Evolutionary conservation across 345 rosid genomes (phyloP), one percentile per base, ranked within the genome.

Genomic region (Triadica sebifera): DNA sequence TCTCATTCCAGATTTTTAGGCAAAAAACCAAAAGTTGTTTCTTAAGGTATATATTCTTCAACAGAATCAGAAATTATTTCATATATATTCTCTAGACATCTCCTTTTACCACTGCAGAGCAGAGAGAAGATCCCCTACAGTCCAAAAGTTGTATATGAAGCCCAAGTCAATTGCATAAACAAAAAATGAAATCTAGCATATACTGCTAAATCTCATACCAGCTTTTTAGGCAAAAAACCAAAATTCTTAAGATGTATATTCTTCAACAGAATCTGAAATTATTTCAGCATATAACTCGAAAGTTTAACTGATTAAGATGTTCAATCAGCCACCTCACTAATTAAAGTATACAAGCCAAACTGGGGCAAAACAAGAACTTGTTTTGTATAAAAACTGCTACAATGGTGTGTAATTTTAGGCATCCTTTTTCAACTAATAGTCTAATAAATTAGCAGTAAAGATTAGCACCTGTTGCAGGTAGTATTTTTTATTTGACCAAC

Each of bases 401-500:
- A 37, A 8, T 34, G n/a, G 50, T 50, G 53, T 13, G 12, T 24
- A 13, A 6, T 43, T 4, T 22, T 20, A 43, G 12, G 46, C 52
- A 38, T 8, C 34, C 17, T 41, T 45, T 62, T 45, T 62, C 34
- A 64, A 62, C 12, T 29, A 51, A 51, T 12, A 50, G 9, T 62
- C 12, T 16, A 38, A 61, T n/a, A 63, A 12, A n/a, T 29, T 25
- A 65, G 24, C 58, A 50, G 45, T 53, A 72, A 46, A 58, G 15
- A 62, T 71, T 76, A 79, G 68, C 69, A 95, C 98, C 99, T 91
- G 96, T 53, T 91, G 87, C 80, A 93, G 77, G 80, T 95, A 95
- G 77, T 95, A 95, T 37, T 85, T 90, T 58, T 89, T 94, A 77
- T 86, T 90, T 82, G 99, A 95, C 99, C 99, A 95, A 89, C 98